Conservation (phyloP, 768 basidiomycete species). For the Leccinellum luteum region DNA sequence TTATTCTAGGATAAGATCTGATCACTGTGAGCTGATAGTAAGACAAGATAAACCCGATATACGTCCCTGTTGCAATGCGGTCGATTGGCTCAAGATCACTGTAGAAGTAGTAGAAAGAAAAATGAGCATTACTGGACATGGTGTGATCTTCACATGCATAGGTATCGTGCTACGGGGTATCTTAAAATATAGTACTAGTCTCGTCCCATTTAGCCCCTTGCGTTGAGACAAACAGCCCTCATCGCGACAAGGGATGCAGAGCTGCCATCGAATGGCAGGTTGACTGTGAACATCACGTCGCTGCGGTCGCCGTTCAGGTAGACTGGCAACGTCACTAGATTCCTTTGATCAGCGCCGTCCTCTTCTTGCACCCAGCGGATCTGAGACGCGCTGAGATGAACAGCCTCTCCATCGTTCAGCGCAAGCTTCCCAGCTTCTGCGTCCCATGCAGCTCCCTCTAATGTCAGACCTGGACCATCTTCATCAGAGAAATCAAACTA, state of each 20-base stretch:
- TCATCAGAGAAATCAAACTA: constrained; percentile 4
- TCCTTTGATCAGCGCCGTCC: constrained; percentile 25
- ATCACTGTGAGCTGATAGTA: too few relatives aligned
- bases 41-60: too few relatives aligned
- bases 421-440: constrained; percentile 53
- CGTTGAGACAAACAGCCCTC: constrained; percentile 88
- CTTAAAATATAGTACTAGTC: constrained; percentile 6
- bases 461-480: constrained; percentile 59
- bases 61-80: too few relatives aligned
- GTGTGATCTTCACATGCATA: constrained; percentile 16
- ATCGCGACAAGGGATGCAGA: constrained; percentile 75
- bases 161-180: constrained; percentile 30
- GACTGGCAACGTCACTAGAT: constrained; percentile 78
- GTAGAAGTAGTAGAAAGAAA: background rate
- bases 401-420: constrained; percentile 85
- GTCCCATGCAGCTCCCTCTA: constrained; percentile 85
- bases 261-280: constrained; percentile 71
- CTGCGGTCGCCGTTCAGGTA: constrained; percentile 89
- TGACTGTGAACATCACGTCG: constrained; percentile 88
- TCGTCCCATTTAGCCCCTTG: constrained; percentile 49
- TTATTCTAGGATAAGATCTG: too few relatives aligned
- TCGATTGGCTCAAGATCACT: too few relatives aligned
- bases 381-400: constrained; percentile 77
- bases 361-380: constrained; percentile 80
- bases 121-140: constrained; percentile 19